Base-by-base conservation (phyloP, 2,329 filamentous ascomycete species). In the Colletotrichum coccodes region DNA sequence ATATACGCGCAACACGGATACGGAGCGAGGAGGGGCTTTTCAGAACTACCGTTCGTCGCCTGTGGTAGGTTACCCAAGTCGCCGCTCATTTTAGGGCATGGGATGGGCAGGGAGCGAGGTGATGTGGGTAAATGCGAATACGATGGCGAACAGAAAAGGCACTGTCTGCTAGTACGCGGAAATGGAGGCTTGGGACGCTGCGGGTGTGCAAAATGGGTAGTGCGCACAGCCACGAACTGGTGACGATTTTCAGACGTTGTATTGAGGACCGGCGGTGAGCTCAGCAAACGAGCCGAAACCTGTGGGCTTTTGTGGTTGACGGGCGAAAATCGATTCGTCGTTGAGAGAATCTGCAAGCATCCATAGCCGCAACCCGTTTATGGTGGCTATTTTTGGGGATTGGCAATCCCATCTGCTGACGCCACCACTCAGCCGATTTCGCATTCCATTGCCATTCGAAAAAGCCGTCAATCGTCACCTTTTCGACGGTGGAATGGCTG, bases 151-250 rank as follows among this genome's bases (percentile, higher is more conserved):
- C 23, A 32, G 38, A 30, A 21, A 36, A 30, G 11, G 38, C 21
- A 46, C 30, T 26, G 42, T 30, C 42, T 59, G 42, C 28, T 47
- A 46, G 36, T 32, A 26, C 28, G 38, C 21, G 28, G n/a, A 44
- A 58, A 64, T 21, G 38, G 44, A 46, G 64, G 46, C 64, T 68
- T 59, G 34, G 64, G 38, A 42, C 38, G 12, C 21, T 16, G 30
- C n/a, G 40, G 50, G 32, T 40, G n/a, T n/a, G n/a, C 26, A 34
- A 49, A 62, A 26, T 46, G 50, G 23, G 52, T 28, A 38, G 38
- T 44, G 38, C 60, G 47, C 60, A 64, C 53, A 64, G 64, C 60
- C 64, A 68, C 64, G n/a, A 32, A 32, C 23, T 49, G 60, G 64
- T 38, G 64, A 59, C 60, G 64, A 44, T 58, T 47, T 6, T 14